Evolutionary conservation across 2,329 filamentous ascomycete species (phyloP), one percentile per base, ranked within the genome.

Genomic region (Colletotrichum sp.): DNA sequence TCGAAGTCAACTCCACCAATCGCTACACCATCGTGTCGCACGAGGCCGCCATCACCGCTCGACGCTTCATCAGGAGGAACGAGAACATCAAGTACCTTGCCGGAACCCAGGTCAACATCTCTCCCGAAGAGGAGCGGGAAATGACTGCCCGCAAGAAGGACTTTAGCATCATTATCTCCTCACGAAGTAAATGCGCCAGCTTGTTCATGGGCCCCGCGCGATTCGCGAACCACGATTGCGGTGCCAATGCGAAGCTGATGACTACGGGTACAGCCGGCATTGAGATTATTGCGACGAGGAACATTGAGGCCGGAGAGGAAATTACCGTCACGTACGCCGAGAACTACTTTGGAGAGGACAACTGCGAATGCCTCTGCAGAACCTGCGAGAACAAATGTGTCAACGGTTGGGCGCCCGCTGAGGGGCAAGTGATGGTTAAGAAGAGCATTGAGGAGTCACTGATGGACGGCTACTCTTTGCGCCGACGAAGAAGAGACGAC

Each of bases 261-360:
- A 98, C 95, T 44, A 94, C 92, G 44, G 95, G 96, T 62, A 92
- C 93, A 72, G 93, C 96, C 74, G 95, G 95, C 44, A 98, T 99
- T 87, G 95, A 98, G 81, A 96, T 99, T 72, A 92, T 98, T 66
- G 95, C 97, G 4, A 92, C 93, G 39, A 92, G 93, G 79, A 90
- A 96, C 75, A 99, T 99, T 77, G 91, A 94, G 13, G 88, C 94
- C 1, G 97, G 96, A 5, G 96, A 99, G 77, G 97, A 99, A 84
- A 98, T 99, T 76, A 99, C 97, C 0, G 97, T 99, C 0, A 96
- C 94, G 0, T 99, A 99, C 81, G 96, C 96, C 28, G 96, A 98
- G 21, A 96, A 95, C 82, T 99, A 99, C 84, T 99, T 99, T 86
- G 97, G 97, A 4, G 93, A 95, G 60, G 92, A 96, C 83, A 99